phyloP scores from a whole-genome alignment of 208 protist species.

The Angomonas ambiguus region DNA sequence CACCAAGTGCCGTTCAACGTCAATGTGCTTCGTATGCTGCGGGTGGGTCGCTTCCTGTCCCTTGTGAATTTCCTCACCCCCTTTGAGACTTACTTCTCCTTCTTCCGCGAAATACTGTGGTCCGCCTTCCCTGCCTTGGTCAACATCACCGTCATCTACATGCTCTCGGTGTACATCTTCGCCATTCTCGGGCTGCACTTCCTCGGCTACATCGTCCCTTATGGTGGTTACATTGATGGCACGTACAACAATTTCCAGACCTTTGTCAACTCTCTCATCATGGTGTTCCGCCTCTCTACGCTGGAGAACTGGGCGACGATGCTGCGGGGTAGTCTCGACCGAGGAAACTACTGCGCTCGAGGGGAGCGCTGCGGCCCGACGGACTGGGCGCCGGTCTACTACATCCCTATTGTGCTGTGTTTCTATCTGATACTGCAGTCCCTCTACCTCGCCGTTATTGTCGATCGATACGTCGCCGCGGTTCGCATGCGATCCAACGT shows the following conservation, averaged over 20 bases:
- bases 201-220: slow-evolving; percentile 77
- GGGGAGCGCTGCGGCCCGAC: slow-evolving; percentile 59
- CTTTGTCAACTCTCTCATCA: slow-evolving; percentile 81
- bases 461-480: slow-evolving; percentile 80
- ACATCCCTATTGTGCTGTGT: slow-evolving; percentile 73
- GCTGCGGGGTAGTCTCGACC: slow-evolving; percentile 70
- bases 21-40: slow-evolving; percentile 84
- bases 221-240: slow-evolving; percentile 61
- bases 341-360: slow-evolving; percentile 39
- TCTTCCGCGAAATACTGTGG: slow-evolving; percentile 66
- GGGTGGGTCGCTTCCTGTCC: slow-evolving; percentile 63
- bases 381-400: slow-evolving; percentile 84
- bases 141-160: slow-evolving; percentile 77
- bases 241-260: slow-evolving; percentile 86
- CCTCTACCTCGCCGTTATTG: slow-evolving; percentile 80
- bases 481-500: slow-evolving; percentile 65
- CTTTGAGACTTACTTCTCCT: slow-evolving; percentile 42
- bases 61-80: slow-evolving; percentile 46
- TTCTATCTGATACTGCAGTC: slow-evolving; percentile 69
- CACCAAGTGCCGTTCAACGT: slow-evolving; percentile 83
- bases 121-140: slow-evolving; percentile 61
- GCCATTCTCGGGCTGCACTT: slow-evolving; percentile 86
- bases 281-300: slow-evolving; percentile 84
- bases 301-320: slow-evolving; percentile 85
- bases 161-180: slow-evolving; percentile 85